Evolutionary conservation across 2,329 filamentous ascomycete genomes (phyloP).

Genomic region (Bipolaris bicolor): DNA sequence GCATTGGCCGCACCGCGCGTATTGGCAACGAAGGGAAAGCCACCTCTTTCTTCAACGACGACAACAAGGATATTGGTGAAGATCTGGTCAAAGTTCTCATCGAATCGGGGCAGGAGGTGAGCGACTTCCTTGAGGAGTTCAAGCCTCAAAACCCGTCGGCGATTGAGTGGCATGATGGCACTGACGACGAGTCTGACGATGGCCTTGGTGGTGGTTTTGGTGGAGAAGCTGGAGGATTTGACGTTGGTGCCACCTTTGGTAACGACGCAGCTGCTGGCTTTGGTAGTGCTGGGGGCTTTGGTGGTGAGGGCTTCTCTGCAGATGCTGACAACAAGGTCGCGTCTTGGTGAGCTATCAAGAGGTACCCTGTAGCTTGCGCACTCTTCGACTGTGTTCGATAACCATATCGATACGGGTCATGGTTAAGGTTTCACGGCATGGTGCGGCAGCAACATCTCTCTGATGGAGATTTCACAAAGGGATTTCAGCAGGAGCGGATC

Average conservation of each 20-base stretch:
- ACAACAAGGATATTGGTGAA: slow-evolving; percentile 73
- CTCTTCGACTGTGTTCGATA: slow-evolving; percentile 2
- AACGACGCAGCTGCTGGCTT: slow-evolving; percentile 13
- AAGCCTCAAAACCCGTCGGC: slow-evolving; percentile 62
- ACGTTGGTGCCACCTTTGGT: slow-evolving; percentile 17
- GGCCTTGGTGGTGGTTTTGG: slow-evolving; percentile 24
- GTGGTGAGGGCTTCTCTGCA: slow-evolving; percentile 22
- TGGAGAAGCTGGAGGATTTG: slow-evolving; percentile 18
- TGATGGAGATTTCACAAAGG: slow-evolving; percentile 15
- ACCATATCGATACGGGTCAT: background rate
- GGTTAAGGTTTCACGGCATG: background rate
- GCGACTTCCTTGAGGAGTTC: slow-evolving; percentile 76
- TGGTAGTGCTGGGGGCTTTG: background rate
- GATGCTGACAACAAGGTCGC: slow-evolving; percentile 32
- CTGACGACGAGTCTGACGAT: slow-evolving; percentile 45
- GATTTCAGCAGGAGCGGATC: slow-evolving; percentile 14
- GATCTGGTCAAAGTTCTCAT: slow-evolving; percentile 81
- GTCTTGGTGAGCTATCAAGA: slow-evolving; percentile 32
- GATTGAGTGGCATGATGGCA: slow-evolving; percentile 61
- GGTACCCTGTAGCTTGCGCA: background rate
- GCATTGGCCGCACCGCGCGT: slow-evolving; percentile 93
- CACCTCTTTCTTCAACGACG: slow-evolving; percentile 85
- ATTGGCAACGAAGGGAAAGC: slow-evolving; percentile 88
- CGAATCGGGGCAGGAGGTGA: slow-evolving; percentile 78
- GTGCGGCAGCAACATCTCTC: slow-evolving; percentile 6